Conservation (phyloP, 1,139 yeast species). For the Blastobotrys arbuscula region DNA sequence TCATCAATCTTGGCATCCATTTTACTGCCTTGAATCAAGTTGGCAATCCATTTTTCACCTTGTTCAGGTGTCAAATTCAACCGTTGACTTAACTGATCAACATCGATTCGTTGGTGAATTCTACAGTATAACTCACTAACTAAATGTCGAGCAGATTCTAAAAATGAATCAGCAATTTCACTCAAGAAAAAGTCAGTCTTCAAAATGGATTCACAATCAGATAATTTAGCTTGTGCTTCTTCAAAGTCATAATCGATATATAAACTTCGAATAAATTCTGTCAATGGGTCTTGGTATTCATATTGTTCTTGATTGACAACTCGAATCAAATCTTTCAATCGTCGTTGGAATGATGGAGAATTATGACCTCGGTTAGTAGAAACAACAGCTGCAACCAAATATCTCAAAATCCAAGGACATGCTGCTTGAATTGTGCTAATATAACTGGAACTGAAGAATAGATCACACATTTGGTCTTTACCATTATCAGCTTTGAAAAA, state of each 20-base stretch:
- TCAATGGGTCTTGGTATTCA: slow-evolving; percentile 57
- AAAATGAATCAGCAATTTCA: slow-evolving; percentile 39
- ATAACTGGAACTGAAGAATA: slow-evolving; percentile 52
- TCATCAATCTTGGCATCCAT: slow-evolving; percentile 49
- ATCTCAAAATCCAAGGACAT: slow-evolving; percentile 61
- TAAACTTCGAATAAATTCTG: slow-evolving; percentile 48
- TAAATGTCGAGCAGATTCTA: slow-evolving; percentile 45
- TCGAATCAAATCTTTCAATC: slow-evolving; percentile 50
- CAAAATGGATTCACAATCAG: slow-evolving; percentile 43
- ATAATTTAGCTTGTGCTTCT: slow-evolving; percentile 43
- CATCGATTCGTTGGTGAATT: slow-evolving; percentile 46
- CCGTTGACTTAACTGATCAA: slow-evolving; percentile 39
- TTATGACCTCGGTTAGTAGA: slow-evolving; percentile 35
- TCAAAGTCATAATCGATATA: slow-evolving; percentile 54
- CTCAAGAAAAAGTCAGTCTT: slow-evolving; percentile 52
- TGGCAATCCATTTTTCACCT: slow-evolving; percentile 47
- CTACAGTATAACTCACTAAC: slow-evolving; percentile 49
- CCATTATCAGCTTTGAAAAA: slow-evolving; percentile 43
- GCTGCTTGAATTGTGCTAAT: slow-evolving; percentile 60
- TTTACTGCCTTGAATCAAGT: slow-evolving; percentile 44
- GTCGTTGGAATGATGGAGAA: slow-evolving; percentile 41
- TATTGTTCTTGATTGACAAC: slow-evolving; percentile 54
- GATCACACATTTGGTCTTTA: slow-evolving; percentile 46
- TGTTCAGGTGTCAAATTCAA: slow-evolving; percentile 43
- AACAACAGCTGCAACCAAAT: slow-evolving; percentile 54